Evolutionary conservation across 345 rosid species (phyloP).

Genomic region (Sisymbrium irio): DNA sequence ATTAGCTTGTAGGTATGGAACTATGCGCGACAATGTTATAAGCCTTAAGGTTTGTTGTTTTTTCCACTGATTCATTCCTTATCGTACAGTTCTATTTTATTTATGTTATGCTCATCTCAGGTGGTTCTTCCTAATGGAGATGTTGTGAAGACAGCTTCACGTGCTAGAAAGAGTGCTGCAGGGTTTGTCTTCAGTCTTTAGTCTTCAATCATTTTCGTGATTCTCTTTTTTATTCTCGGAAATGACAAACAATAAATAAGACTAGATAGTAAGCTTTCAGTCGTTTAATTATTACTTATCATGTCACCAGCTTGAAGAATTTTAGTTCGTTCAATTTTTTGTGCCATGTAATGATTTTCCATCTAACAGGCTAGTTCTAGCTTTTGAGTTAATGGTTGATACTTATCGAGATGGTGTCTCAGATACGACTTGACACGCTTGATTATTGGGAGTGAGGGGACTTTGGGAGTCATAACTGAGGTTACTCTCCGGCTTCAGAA

Average conservation of each 20-base stretch:
- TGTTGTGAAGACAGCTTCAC: constrained; percentile 94
- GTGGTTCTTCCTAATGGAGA: constrained; percentile 89
- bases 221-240: neutral
- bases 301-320: neutral
- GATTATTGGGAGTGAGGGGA: constrained; percentile 94
- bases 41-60: constrained; percentile 69
- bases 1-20: constrained; percentile 90
- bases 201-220: constrained; percentile 18
- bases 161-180: constrained; percentile 97
- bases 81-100: constrained; percentile 17
- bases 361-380: neutral
- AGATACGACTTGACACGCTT: constrained; percentile 93
- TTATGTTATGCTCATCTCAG: constrained; percentile 44
- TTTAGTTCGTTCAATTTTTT: neutral
- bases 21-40: constrained; percentile 93
- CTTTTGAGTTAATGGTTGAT: constrained; percentile 3
- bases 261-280: neutral
- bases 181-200: constrained; percentile 58
- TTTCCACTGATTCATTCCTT: constrained; percentile 17
- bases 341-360: neutral
- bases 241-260: neutral
- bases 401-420: constrained; percentile 13
- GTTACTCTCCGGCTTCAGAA: constrained; percentile 88
- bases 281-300: neutral
- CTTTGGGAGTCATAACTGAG: constrained; percentile 83